Evolutionary conservation across 768 basidiomycete species (phyloP).

Genomic region (Mycena kentingensis): DNA sequence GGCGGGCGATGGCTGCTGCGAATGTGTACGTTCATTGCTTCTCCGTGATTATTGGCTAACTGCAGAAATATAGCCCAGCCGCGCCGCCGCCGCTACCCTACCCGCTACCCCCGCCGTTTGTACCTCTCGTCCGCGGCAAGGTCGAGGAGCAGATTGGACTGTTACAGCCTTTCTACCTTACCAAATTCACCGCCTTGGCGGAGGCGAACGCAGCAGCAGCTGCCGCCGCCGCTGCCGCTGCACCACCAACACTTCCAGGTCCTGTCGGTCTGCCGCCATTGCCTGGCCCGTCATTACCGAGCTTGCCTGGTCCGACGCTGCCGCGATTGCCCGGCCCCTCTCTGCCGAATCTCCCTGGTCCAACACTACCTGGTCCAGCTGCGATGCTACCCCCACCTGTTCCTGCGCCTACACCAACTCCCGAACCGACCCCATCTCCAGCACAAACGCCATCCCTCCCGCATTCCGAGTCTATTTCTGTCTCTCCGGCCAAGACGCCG

Average conservation of each 20-base stretch:
- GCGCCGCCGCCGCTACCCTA: conserved; percentile 80
- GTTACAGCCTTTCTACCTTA: conserved; percentile 73
- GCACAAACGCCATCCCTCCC: background rate
- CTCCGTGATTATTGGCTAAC: background rate
- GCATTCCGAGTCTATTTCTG: background rate
- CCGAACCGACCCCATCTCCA: background rate
- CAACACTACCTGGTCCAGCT: conserved; percentile 22
- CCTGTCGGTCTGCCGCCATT: conserved; percentile 17
- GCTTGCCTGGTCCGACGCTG: conserved; percentile 15
- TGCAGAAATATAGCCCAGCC: conserved; percentile 54
- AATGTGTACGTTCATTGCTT: conserved; percentile 38
- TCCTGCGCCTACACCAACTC: conserved; percentile 10
- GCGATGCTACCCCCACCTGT: conserved; percentile 22
- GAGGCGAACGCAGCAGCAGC: conserved; percentile 21
- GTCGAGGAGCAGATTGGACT: conserved; percentile 84
- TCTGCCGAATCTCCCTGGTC: conserved; percentile 16
- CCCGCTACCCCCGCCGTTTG: conserved; percentile 81
- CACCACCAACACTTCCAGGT: conserved; percentile 25
- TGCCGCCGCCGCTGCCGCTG: conserved; percentile 17
- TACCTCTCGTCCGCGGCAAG: conserved; percentile 65
- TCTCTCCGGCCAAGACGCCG: background rate
- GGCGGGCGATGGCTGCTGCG: conserved; percentile 45
- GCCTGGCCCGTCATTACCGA: conserved; percentile 13
- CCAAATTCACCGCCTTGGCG: conserved; percentile 51
- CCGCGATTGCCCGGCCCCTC: conserved; percentile 25